Conservation (phyloP, 106 monocot species). For the Dioscorea zingiberensis region DNA sequence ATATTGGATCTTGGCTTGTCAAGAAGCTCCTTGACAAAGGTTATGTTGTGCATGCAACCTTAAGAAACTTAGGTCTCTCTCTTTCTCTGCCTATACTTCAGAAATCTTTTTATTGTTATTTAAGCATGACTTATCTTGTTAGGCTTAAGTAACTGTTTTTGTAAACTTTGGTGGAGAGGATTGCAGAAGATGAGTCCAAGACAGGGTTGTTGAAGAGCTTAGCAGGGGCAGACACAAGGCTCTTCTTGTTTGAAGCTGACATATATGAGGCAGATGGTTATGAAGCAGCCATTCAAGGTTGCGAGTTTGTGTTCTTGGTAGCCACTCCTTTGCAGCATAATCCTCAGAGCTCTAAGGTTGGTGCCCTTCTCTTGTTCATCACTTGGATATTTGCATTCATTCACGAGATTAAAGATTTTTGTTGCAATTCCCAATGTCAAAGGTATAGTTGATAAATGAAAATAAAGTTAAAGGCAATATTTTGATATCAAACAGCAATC, state of each 20-base stretch:
- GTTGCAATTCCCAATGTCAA: too few relatives aligned
- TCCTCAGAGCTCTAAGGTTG: slow-evolving; percentile 21
- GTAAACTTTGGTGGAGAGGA: not conserved
- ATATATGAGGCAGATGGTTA: slow-evolving; percentile 31
- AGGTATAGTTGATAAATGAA: too few relatives aligned
- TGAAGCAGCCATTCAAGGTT: slow-evolving; percentile 43
- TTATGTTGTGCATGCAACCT: slow-evolving; percentile 44
- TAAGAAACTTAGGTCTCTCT: slow-evolving; percentile 37
- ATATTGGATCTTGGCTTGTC: slow-evolving; percentile 47
- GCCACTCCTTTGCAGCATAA: slow-evolving; percentile 32
- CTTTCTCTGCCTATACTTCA: not conserved
- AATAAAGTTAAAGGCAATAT: too few relatives aligned
- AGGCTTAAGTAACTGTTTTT: too few relatives aligned
- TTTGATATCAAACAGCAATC: too few relatives aligned
- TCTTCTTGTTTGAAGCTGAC: slow-evolving; percentile 50
- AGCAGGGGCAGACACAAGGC: slow-evolving; percentile 32
- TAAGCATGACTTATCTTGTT: too few relatives aligned
- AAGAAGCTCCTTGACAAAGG: slow-evolving; percentile 47
- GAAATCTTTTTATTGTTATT: too few relatives aligned
- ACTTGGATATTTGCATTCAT: too few relatives aligned
- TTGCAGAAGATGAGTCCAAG: too few relatives aligned
- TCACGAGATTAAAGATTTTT: too few relatives aligned
- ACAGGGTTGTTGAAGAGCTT: slow-evolving; percentile 38
- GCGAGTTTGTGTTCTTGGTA: slow-evolving; percentile 48
- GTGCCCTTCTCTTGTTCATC: not conserved